Conservation (phyloP, 2,329 filamentous ascomycete genomes). For the Cladophialophora chaetospira region DNA sequence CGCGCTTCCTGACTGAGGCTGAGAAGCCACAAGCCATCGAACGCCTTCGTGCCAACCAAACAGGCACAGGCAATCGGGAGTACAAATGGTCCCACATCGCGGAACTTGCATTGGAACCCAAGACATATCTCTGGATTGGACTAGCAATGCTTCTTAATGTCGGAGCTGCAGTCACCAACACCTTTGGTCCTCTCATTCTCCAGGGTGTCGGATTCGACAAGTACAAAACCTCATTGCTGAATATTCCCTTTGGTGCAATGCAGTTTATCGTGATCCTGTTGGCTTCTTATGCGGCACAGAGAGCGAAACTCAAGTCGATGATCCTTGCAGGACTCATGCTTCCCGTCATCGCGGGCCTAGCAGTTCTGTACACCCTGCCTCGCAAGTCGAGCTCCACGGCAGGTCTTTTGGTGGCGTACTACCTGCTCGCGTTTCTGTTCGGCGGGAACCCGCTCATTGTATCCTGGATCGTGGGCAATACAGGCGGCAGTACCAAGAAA, state of each 20-base stretch:
- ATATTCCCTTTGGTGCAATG: constrained; percentile 67
- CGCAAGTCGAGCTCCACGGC: constrained; percentile 47
- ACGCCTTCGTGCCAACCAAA: constrained; percentile 54
- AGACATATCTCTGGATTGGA: constrained; percentile 61
- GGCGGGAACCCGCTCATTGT: constrained; percentile 67
- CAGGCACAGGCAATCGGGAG: constrained; percentile 48
- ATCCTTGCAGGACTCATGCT: constrained; percentile 58
- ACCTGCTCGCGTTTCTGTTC: constrained; percentile 67
- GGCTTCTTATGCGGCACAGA: constrained; percentile 60
- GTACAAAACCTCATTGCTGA: constrained; percentile 61
- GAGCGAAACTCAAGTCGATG: constrained; percentile 58
- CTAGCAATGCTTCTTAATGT: constrained; percentile 66
- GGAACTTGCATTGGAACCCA: constrained; percentile 48
- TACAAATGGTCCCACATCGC: constrained; percentile 50
- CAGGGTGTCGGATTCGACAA: constrained; percentile 62
- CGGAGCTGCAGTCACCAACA: constrained; percentile 64
- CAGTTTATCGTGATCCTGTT: constrained; percentile 63
- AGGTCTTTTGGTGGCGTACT: constrained; percentile 62
- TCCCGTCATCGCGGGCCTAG: constrained; percentile 61
- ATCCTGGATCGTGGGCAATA: constrained; percentile 70
- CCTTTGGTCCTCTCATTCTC: constrained; percentile 66
- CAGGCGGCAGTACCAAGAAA: constrained; percentile 68
- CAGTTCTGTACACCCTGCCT: constrained; percentile 55
- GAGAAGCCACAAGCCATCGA: constrained; percentile 52
- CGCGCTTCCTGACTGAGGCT: constrained; percentile 50